These are phyloP conservation scores for Crithidia mellificae DNA, from an alignment of 208 protist genomes.

Conservation along the genomic window DNA sequence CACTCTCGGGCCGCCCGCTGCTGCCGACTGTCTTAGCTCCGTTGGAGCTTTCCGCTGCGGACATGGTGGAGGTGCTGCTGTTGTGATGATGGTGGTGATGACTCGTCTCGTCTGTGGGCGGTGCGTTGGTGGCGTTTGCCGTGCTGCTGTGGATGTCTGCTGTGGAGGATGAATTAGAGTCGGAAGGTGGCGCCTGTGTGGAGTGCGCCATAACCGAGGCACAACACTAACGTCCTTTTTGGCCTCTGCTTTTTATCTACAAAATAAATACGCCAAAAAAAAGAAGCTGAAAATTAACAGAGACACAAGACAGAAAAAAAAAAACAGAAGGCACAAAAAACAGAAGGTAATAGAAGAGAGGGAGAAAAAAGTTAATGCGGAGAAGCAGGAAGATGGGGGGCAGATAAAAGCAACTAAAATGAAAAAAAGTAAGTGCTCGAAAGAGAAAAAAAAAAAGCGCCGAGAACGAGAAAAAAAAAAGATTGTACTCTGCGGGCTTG, in stretches of 20 bases:
- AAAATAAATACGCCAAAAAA: too few species aligned
- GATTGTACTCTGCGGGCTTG: too few species aligned
- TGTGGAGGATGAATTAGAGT: background rate
- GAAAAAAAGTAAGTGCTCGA: too few species aligned
- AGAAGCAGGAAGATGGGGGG: too few species aligned
- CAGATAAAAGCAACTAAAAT: too few species aligned
- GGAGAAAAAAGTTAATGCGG: too few species aligned
- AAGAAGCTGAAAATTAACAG: too few species aligned
- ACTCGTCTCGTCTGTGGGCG: background rate
- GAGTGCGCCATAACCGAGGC: background rate
- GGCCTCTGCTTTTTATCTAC: too few species aligned
- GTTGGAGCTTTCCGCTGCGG: conserved; percentile 1
- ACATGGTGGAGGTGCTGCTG: background rate
- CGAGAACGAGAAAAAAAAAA: background rate
- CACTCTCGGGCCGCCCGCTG: background rate
- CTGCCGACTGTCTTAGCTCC: background rate
- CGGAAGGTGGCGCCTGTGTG: background rate
- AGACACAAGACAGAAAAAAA: too few species aligned
- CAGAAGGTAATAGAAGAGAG: background rate
- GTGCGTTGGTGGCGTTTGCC: background rate
- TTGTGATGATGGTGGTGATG: background rate
- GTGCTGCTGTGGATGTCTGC: background rate
- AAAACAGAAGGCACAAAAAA: background rate
- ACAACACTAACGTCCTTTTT: too few species aligned
- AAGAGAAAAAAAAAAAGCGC: too few species aligned